Evolutionary conservation across 495 filamentous ascomycete species (phyloP), one percentile per base, ranked within the genome.

Genomic region (Penicillium nucicola): DNA sequence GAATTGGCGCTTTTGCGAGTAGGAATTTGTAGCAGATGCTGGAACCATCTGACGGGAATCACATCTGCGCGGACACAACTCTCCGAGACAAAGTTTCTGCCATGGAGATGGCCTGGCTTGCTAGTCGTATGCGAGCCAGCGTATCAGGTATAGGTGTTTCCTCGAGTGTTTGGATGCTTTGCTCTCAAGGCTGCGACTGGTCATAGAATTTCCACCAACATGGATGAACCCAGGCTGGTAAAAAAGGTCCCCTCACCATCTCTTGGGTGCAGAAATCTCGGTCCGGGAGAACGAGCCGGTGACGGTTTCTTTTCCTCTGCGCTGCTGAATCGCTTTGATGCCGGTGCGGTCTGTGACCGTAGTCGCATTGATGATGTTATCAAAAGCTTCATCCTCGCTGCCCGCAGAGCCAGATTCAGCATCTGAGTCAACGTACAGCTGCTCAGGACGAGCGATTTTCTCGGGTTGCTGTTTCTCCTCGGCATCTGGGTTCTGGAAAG

Each of bases 361-460:
- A 3, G 87, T 89, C 2, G 93, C 92, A 52, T 89, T 79, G 66
- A 96, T 95, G 64, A 97, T 95, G 52, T 86, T 87, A 57, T 96
- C 92, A 58, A 97, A 96, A 8, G 76, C 79, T 14, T 80, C 80
- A 23, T 85, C 84, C n/a, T 83, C 80, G 35, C 77, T 85, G 34
- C 84, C 82, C 30, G 84, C 85, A 3, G 84, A 87, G 37, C 86
- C 85, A 1, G 89, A 84, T 57, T 89, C 86, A 25, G 79, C 79
- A 53, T 91, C 87, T 1, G 84, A 84, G 45, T 92, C 86, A 22
- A 81, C 78, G n/a, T 65, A 63, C 9, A 62, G 25, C 23, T 62
- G 67, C 28, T 59, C 53, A 17, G 71, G 81, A 12, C 77, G 67
- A 3, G 82, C 60, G 46, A 88, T 82, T 18, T 74, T 83, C 56